A percentile compares a stretch with the other conserved stretches of the same genome.
Conservation (phyloP, 331 rosid genomes). For the Ulmus americana region DNA sequence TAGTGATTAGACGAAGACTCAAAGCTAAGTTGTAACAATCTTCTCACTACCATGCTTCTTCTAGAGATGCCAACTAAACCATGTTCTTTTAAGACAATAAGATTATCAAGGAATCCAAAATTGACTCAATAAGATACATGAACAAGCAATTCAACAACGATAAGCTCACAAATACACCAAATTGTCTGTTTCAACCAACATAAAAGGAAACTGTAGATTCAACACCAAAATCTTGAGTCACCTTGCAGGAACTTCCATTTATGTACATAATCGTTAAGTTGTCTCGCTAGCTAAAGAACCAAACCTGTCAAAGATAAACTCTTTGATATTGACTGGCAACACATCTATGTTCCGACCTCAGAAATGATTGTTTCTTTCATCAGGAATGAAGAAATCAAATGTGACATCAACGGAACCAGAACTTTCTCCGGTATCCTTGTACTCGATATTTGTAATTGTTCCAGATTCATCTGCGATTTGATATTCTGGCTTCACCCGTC, state of each 20-base stretch:
- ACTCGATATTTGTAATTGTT: constrained; percentile 74
- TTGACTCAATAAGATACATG: background rate
- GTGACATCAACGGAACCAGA: constrained; percentile 71
- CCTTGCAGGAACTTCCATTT: constrained; percentile 5
- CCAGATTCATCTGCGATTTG: constrained; percentile 65
- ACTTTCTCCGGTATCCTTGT: constrained; percentile 66
- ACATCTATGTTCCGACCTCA: constrained; percentile 2
- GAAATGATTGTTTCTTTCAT: constrained; percentile 23
- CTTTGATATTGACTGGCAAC: background rate
- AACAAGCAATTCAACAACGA: background rate
- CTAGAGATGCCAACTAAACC: too few relatives aligned
- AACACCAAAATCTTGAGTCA: constrained; percentile 1
- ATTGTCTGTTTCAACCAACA: background rate
- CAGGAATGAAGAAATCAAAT: constrained; percentile 49
- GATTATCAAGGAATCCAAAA: too few relatives aligned
- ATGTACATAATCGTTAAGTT: constrained; percentile 21
- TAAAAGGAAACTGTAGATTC: constrained; percentile 4
- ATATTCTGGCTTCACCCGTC: constrained; percentile 88
- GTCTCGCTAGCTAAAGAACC: constrained; percentile 13
- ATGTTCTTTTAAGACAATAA: too few relatives aligned
- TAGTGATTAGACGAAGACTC: too few relatives aligned
- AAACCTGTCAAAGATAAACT: constrained; percentile 11
- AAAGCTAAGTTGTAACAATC: too few relatives aligned
- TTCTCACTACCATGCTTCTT: too few relatives aligned
- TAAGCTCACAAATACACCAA: background rate